Conservation (phyloP, 148 eudicot genomes). For the Amaranthus cruentus region DNA sequence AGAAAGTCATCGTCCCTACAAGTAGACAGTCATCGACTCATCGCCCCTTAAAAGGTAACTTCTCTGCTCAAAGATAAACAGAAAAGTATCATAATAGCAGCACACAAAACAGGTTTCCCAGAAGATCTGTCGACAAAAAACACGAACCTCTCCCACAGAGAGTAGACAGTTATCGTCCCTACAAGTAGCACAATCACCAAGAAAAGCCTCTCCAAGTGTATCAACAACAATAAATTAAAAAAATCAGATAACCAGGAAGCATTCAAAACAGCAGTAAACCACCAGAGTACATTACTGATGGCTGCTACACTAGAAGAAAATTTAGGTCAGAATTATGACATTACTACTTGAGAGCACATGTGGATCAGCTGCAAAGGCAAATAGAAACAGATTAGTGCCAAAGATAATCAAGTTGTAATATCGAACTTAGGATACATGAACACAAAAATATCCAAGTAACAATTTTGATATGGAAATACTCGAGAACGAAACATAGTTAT, state of each 20-base stretch:
- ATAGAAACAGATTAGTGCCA: constrained; percentile 30
- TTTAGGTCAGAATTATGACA: constrained; percentile 17
- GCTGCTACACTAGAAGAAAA: constrained; percentile 18
- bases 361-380: constrained; percentile 35
- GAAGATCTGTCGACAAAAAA: constrained; percentile 3
- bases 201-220: constrained; percentile 11
- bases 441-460: constrained; percentile 26
- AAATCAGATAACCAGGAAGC: background rate
- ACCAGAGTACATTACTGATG: constrained; percentile 1
- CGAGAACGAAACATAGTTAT: constrained; percentile 22
- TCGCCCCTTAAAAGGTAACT: constrained; percentile 1
- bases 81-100: background rate
- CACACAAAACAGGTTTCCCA: constrained; percentile 4
- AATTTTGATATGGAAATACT: constrained; percentile 14
- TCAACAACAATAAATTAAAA: constrained; percentile 5
- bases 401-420: constrained; percentile 18
- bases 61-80: constrained; percentile 19
- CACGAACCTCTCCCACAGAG: constrained; percentile 4
- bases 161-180: constrained; percentile 20
- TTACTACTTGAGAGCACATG: constrained; percentile 27
- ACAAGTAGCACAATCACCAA: constrained; percentile 17
- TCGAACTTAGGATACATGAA: constrained; percentile 27
- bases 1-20: too few relatives aligned
- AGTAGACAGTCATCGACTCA: too few relatives aligned
- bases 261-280: constrained; percentile 5